Evolutionary conservation across 768 basidiomycete genomes (phyloP).

Genomic region (Asterophora lycoperdoides): DNA sequence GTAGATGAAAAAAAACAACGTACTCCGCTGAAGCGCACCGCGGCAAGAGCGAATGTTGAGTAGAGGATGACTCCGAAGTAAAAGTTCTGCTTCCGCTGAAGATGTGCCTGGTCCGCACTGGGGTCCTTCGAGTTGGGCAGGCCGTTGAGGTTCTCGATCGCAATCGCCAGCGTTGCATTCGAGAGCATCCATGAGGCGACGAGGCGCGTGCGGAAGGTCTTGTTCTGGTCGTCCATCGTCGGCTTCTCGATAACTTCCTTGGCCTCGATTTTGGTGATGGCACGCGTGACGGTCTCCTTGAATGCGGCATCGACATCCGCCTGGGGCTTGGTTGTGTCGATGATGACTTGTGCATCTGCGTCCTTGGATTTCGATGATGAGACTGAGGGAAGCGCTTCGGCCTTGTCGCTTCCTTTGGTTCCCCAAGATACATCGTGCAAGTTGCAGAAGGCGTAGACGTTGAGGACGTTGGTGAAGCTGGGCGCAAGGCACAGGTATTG

Average conservation of each 20-base stretch:
- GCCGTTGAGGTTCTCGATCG: constrained; percentile 74
- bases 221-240: constrained; percentile 84
- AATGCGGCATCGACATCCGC: constrained; percentile 90
- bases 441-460: constrained; percentile 97
- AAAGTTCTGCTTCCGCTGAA: constrained; percentile 41
- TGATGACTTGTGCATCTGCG: constrained; percentile 72
- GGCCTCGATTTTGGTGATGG: constrained; percentile 67
- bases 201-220: constrained; percentile 88
- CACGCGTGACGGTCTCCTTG: constrained; percentile 87
- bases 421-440: constrained; percentile 94
- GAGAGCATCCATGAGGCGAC: constrained; percentile 76
- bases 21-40: constrained; percentile 74
- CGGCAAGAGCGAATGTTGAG: constrained; percentile 69
- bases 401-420: constrained; percentile 94
- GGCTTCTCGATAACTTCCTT: constrained; percentile 74
- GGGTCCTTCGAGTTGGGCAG: constrained; percentile 34
- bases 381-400: constrained; percentile 84
- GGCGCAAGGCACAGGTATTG: constrained; percentile 90
- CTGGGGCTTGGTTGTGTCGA: constrained; percentile 77
- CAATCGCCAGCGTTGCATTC: constrained; percentile 68
- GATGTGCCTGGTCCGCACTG: constrained; percentile 34
- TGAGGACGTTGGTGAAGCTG: constrained; percentile 91
- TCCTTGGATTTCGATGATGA: constrained; percentile 80
- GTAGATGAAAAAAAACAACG: constrained; percentile 27
- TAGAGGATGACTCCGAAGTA: constrained; percentile 81